phyloP scores from a whole-genome alignment of 1,284 basidiomycete species.

The Psilocybe mexicana region DNA sequence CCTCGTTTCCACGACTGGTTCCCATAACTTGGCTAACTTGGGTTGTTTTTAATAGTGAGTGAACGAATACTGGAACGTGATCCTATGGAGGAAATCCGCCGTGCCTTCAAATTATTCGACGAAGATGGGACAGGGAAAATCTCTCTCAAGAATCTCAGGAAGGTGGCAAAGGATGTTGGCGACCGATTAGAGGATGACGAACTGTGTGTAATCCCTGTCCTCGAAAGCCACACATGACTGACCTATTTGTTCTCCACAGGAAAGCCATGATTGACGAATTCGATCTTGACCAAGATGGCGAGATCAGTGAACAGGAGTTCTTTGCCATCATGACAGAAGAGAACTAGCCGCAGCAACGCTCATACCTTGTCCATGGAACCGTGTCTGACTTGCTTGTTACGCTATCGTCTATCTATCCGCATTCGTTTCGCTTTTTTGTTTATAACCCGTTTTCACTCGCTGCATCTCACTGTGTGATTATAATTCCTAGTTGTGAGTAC shows the following conservation, averaged over 20 bases:
- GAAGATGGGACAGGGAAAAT: conserved; percentile 97
- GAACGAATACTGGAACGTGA: conserved; percentile 92
- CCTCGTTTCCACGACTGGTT: not conserved
- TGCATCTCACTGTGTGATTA: conserved; percentile 20
- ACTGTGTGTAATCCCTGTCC: conserved; percentile 65
- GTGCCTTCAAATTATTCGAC: conserved; percentile 96
- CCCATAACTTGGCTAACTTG: not conserved
- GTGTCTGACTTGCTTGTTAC: conserved; percentile 11
- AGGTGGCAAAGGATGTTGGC: conserved; percentile 97
- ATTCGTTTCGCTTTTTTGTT: conserved; percentile 17
- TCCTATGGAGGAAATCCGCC: conserved; percentile 94
- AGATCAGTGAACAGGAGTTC: conserved; percentile 95
- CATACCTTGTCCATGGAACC: conserved; percentile 4
- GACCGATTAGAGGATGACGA: conserved; percentile 97
- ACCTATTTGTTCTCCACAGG: conserved; percentile 42
- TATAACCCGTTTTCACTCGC: conserved; percentile 17
- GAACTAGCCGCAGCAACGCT: conserved; percentile 27
- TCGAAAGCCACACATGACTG: not conserved
- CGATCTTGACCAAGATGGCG: conserved; percentile 97
- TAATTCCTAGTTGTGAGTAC: conserved; percentile 22
- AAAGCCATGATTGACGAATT: conserved; percentile 99
- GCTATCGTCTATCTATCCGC: conserved; percentile 22
- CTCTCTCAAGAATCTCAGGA: conserved; percentile 84
- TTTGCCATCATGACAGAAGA: conserved; percentile 98
- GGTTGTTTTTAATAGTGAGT: conserved; percentile 69